Conservation (phyloP, 495 filamentous ascomycete genomes). For the Penicillium taxi region DNA sequence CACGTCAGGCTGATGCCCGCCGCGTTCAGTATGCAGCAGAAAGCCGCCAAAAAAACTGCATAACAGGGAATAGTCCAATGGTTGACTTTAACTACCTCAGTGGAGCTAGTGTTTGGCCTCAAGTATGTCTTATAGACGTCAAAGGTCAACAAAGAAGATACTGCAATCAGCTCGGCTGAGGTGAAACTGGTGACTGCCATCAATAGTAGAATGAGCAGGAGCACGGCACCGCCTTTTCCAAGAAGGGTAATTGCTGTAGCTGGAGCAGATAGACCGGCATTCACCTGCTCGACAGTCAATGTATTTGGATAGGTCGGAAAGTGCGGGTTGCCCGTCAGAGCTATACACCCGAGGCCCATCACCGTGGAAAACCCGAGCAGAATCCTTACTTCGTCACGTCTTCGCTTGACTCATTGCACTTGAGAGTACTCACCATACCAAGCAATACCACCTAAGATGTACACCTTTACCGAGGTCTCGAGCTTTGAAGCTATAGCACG, state of each 20-base stretch:
- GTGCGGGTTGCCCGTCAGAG: conserved; percentile 35
- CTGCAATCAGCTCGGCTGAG: conserved; percentile 27
- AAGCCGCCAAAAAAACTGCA: conserved; percentile 38
- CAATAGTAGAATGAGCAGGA: conserved; percentile 23
- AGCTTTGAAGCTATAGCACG: conserved; percentile 43
- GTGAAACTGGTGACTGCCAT: conserved; percentile 25
- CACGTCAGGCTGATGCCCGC: conserved; percentile 39
- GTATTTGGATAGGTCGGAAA: conserved; percentile 50
- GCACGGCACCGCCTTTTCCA: conserved; percentile 24
- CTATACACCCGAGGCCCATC: conserved; percentile 41
- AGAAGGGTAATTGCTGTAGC: conserved; percentile 19
- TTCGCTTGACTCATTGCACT: too few relatives aligned
- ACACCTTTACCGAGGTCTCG: conserved; percentile 37
- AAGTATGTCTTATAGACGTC: conserved; percentile 31
- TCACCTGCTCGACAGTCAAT: conserved; percentile 35
- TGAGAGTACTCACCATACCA: conserved; percentile 43
- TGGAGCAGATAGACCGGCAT: conserved; percentile 20
- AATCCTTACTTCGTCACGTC: too few relatives aligned
- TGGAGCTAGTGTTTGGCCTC: conserved; percentile 21
- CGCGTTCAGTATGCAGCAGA: conserved; percentile 38
- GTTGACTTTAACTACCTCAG: conserved; percentile 38
- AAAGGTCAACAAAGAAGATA: conserved; percentile 24
- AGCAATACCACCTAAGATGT: conserved; percentile 42
- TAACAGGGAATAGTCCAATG: conserved; percentile 42
- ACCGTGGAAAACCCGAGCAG: conserved; percentile 44